These are phyloP conservation scores for Suhomyces kunorum DNA, from an alignment of 1,139 yeast genomes.

Conservation along the genomic window DNA sequence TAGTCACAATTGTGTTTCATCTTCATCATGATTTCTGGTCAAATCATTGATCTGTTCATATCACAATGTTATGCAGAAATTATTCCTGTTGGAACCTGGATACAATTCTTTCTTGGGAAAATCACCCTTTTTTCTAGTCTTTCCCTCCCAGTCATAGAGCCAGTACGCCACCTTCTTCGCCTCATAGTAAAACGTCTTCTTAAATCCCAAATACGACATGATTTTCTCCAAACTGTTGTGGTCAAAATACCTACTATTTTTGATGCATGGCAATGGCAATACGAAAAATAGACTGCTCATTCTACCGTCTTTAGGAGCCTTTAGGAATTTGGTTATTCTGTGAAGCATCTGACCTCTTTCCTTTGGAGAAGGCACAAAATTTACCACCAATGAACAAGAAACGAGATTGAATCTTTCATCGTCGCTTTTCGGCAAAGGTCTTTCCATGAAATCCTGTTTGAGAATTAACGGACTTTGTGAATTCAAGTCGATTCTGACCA, in stretches of 20 bases:
- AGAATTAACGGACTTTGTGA: slow-evolving; percentile 72
- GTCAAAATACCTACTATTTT: slow-evolving; percentile 77
- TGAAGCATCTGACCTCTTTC: slow-evolving; percentile 77
- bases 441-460: slow-evolving; percentile 81
- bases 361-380: slow-evolving; percentile 75
- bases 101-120: slow-evolving; percentile 50
- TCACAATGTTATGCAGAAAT: slow-evolving; percentile 52
- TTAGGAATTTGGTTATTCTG: slow-evolving; percentile 60
- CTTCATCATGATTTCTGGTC: too few relatives aligned
- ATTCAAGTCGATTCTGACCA: slow-evolving; percentile 62
- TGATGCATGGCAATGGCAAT: slow-evolving; percentile 82
- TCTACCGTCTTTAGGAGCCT: slow-evolving; percentile 25
- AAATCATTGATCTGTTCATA: neutral
- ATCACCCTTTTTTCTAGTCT: slow-evolving; percentile 9
- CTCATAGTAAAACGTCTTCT: slow-evolving; percentile 46
- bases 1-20: too few relatives aligned
- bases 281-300: slow-evolving; percentile 64
- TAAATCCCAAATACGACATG: slow-evolving; percentile 62
- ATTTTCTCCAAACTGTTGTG: slow-evolving; percentile 45
- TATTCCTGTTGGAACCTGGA: slow-evolving; percentile 59
- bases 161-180: slow-evolving; percentile 81
- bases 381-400: slow-evolving; percentile 83
- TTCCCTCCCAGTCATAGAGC: slow-evolving; percentile 56
- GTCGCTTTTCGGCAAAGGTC: slow-evolving; percentile 56
- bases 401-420: slow-evolving; percentile 59